Conservation (phyloP, 2,329 filamentous ascomycete genomes). For the Penicillium sp. region DNA sequence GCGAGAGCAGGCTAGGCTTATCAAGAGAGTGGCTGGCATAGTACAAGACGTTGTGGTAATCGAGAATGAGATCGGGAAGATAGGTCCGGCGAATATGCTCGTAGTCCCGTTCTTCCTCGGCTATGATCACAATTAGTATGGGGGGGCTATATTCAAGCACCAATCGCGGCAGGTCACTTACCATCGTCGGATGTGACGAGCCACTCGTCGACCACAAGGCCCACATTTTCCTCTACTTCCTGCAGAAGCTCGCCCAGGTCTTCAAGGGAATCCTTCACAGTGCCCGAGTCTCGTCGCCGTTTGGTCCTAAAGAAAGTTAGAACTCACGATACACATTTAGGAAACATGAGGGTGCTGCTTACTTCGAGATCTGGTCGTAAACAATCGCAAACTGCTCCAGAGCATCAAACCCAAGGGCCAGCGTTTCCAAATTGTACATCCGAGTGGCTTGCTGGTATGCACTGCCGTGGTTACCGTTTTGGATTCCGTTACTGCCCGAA, state of each 20-base stretch:
- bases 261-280: constrained; percentile 52
- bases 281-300: constrained; percentile 35
- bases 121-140: constrained; percentile 30
- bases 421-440: constrained; percentile 66
- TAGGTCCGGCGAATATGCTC: constrained; percentile 69
- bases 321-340: no score
- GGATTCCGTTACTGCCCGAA: constrained; percentile 23
- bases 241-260: constrained; percentile 57
- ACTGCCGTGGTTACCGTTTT: constrained; percentile 2
- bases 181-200: constrained; percentile 56
- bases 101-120: constrained; percentile 60
- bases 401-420: constrained; percentile 63
- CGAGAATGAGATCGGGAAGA: constrained; percentile 79
- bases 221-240: constrained; percentile 55
- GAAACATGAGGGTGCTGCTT: no score
- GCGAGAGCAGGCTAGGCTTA: constrained; percentile 69
- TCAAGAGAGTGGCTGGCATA: constrained; percentile 71
- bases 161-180: constrained; percentile 38
- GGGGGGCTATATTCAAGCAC: neutral
- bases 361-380: constrained; percentile 48
- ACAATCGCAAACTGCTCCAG: constrained; percentile 65
- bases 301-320: constrained; percentile 27
- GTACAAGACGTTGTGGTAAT: constrained; percentile 77
- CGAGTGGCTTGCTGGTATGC: constrained; percentile 54
- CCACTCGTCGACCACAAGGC: constrained; percentile 63